Base-by-base conservation (phyloP, 371 early-diverging fungal species). In the Coemansia sp. region DNA sequence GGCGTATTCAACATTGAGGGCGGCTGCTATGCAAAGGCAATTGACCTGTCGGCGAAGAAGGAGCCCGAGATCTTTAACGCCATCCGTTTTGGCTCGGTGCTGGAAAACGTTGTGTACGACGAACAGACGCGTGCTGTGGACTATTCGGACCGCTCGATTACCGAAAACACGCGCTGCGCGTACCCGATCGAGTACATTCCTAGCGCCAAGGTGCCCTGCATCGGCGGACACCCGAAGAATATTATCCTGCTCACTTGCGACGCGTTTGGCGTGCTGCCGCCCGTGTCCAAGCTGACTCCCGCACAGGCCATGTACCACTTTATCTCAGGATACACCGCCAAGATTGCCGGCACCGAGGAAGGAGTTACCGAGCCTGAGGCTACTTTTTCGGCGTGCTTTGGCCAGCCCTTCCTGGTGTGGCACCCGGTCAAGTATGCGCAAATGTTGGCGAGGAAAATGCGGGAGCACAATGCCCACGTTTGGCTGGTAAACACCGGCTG, bases 401-500 rank as follows among this genome's bases (percentile, higher is more conserved):
- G 96, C 66, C 91, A 94, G 62, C 97, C 98, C 36, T 98, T 98
- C 92, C 81, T 98, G 43, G 95, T 96, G 59, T 90, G 93, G 83
- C 98, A 98, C 81, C 98, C 98, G 48, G 89, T 89, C 74, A 91
- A 91, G 74, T 98, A 98, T 82, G 98, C 98, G 36, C 86, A 87
- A 77, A 98, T 98, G 97, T 84, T 98, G 60, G 96, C 97, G 8
- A 86, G 92, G 42, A 94, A 95, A 88, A 94, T 98, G 87, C 78
- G 86, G 67, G 52, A 90, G 53, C 92, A 97, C 85, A 82, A 87
- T 78, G 91, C 91, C 56, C 81, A 92, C 78, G 97, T 91, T 31
- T 98, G 97, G 96, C 82, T 98, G 79, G 89, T 98, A 84, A 98
- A 98, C 89, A 98, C 98, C 47, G 98, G 98, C 53, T 98, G 98